Base-by-base conservation (phyloP, 495 filamentous ascomycete species). In the Annulohypoxylon stygium region DNA sequence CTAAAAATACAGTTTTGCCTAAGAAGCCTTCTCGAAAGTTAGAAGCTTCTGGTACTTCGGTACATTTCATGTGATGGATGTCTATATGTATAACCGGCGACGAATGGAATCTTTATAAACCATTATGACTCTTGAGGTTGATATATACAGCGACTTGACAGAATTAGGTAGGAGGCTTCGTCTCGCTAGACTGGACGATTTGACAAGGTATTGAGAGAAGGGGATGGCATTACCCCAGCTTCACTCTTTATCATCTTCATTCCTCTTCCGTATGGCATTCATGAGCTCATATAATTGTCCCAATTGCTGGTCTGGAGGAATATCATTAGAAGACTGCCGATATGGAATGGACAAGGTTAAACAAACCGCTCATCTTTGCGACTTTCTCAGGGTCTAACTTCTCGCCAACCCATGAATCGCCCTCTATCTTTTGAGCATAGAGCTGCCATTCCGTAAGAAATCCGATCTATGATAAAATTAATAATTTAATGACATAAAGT, bases 361-460 rank as follows among this genome's bases (percentile, higher is more conserved):
- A 85, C 90, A 67, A 81, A 98, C 95, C 95, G 79, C 92, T 98
- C 95, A 99, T 92, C 83, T 97, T 98, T 63, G 93, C 91, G 63
- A 97, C 80, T 82, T 95, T 96, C 9, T 80, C 83, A 64, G 86
- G 85, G 54, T 98, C 94, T 78, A 97, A 78, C 74, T 89, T 92
- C 65, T 90, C 93, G 0, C 90, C 94, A 39, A 82, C 81, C 95
- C 96, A 98, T 0, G 86, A 79, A 47, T 97, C 91, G 0, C 94
- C 94, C 74, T 98, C 96, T 16, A 99, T 77, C 72, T 91, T 88
- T 79, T 99, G 95, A 9, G 93, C 95, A 76, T 98, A 99, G 34
- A 92, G 79, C 78, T 98, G 96, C 96, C 96, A 99, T 81, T 98
- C 94, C 0, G 92, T 95, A 74, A 98, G 84, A 78, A 99, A 99